phyloP scores from a whole-genome alignment of 164 flowering plant genomes.

The Stephania cephalantha region DNA sequence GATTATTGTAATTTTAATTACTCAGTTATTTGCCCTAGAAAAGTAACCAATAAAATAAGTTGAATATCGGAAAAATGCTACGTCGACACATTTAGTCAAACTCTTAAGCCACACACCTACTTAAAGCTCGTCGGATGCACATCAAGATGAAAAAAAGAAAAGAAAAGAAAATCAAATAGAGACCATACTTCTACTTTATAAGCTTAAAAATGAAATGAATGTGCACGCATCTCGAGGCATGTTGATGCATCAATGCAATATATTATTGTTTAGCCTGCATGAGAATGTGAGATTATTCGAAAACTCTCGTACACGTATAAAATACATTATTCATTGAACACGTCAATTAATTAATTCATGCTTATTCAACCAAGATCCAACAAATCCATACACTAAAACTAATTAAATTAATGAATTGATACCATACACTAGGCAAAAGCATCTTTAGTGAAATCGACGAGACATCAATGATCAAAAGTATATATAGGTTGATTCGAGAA shows the following conservation, averaged over 20 bases:
- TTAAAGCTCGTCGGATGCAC: not conserved
- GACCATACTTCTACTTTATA: not conserved
- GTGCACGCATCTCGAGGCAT: no score
- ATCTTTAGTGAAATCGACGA: no score
- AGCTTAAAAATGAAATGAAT: not conserved
- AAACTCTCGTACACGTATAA: constrained; percentile 26
- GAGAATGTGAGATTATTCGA: constrained; percentile 37
- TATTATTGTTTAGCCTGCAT: not conserved
- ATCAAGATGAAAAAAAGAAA: not conserved
- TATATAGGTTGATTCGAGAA: no score
- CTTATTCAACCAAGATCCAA: no score
- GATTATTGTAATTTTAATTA: not conserved
- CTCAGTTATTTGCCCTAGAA: not conserved
- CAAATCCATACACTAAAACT: no score
- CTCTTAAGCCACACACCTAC: not conserved
- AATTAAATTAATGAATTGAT: no score
- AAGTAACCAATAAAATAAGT: not conserved
- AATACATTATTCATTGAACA: constrained; percentile 8
- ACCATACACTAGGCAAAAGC: no score
- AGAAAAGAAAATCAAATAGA: no score
- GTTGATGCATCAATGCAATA: no score
- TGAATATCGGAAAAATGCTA: no score
- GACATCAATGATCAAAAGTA: no score
- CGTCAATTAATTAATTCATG: not conserved
- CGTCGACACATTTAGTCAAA: not conserved